phyloP scores from a whole-genome alignment of 768 basidiomycete species.

The Tulasnella sp. region DNA sequence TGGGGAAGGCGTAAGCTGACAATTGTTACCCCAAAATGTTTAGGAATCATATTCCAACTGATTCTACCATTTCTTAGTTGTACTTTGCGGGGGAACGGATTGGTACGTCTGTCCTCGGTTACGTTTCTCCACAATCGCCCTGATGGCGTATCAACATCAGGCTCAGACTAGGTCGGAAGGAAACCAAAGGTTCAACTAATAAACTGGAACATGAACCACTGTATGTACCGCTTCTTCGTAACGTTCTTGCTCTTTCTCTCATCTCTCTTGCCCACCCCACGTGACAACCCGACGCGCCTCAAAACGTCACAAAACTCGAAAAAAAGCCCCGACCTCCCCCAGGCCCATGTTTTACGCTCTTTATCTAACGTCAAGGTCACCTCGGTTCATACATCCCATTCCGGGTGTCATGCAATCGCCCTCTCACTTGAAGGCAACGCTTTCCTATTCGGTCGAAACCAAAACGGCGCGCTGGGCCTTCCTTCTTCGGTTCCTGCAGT shows the following conservation, averaged over 20 bases:
- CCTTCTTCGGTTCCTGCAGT: slow-evolving; percentile 43
- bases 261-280: neutral
- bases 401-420: slow-evolving; percentile 65
- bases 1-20: neutral
- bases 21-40: neutral
- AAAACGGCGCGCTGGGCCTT: slow-evolving; percentile 57
- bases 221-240: neutral
- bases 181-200: slow-evolving; percentile 40
- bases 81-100: slow-evolving; percentile 81
- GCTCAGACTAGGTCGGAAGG: slow-evolving; percentile 71
- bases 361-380: slow-evolving; percentile 67
- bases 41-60: neutral
- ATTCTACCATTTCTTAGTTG: slow-evolving; percentile 41
- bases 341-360: slow-evolving; percentile 85
- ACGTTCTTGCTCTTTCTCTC: neutral
- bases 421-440: slow-evolving; percentile 71
- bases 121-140: slow-evolving; percentile 18
- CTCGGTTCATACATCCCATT: slow-evolving; percentile 69
- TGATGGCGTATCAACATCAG: slow-evolving; percentile 34
- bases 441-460: slow-evolving; percentile 86
- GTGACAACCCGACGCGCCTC: neutral
- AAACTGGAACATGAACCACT: slow-evolving; percentile 12
- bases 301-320: neutral
- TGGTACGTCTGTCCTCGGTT: slow-evolving; percentile 48
- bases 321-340: slow-evolving; percentile 66